Conservation (phyloP, 345 rosid genomes). For the Punica granatum region DNA sequence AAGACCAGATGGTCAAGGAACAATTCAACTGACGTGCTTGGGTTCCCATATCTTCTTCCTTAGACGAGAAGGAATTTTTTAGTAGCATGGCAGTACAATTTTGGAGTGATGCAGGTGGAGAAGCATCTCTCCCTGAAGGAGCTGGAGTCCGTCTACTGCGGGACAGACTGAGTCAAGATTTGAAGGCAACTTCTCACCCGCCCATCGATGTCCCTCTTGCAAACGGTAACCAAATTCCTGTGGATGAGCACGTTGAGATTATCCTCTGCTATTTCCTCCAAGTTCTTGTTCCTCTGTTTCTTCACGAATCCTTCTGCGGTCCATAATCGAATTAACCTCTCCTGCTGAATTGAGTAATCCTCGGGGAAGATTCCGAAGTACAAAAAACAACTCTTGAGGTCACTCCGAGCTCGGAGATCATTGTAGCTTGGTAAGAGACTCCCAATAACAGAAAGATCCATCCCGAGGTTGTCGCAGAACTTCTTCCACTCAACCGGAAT, state of each 20-base stretch:
- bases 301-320: constrained; percentile 16
- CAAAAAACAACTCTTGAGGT: constrained; percentile 7
- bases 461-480: constrained; percentile 8
- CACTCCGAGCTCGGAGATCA: constrained; percentile 8
- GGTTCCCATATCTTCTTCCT: constrained; percentile 7
- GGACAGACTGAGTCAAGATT: not conserved
- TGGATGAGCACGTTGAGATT: constrained; percentile 13
- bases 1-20: constrained; percentile 10
- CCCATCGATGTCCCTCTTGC: constrained; percentile 1
- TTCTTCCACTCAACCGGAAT: constrained; percentile 3
- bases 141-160: not conserved
- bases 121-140: not conserved
- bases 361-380: constrained; percentile 11
- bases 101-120: not conserved
- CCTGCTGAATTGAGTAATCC: constrained; percentile 3
- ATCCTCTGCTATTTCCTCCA: constrained; percentile 14
- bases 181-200: constrained; percentile 8
- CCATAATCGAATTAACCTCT: constrained; percentile 14
- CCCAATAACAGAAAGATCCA: not conserved
- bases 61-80: constrained; percentile 8
- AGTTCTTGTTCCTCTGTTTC: not conserved
- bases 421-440: constrained; percentile 12
- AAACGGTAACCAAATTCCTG: constrained; percentile 10
- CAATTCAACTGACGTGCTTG: constrained; percentile 11
- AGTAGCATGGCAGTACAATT: not conserved